phyloP scores from a whole-genome alignment of 331 rosid species.

The Telfairia occidentalis region DNA sequence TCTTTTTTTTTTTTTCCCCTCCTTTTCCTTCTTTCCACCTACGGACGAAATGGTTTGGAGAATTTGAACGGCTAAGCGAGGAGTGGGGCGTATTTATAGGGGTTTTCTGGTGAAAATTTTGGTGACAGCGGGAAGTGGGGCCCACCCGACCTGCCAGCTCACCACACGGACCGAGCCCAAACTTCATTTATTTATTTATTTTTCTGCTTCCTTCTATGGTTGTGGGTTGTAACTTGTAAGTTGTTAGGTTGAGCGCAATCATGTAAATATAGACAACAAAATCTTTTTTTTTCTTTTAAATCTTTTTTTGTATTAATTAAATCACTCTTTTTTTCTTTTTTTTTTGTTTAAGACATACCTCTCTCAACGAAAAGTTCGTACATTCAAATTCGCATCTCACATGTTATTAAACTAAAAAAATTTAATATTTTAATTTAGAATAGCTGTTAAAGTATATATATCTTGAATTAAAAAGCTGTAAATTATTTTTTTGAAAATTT shows the following conservation, averaged over 20 bases:
- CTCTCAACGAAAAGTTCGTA: too few relatives aligned
- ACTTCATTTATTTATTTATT: slow-evolving; percentile 7
- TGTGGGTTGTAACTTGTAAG: slow-evolving; percentile 11
- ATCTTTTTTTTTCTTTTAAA: too few relatives aligned
- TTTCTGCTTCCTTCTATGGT: background rate
- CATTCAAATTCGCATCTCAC: too few relatives aligned
- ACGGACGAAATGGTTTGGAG: background rate
- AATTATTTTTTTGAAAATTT: too few relatives aligned
- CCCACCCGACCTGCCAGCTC: slow-evolving; percentile 1
- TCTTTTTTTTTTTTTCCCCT: background rate
- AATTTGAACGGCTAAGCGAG: slow-evolving; percentile 1
- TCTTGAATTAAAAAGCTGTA: too few relatives aligned
- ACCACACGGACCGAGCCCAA: background rate
- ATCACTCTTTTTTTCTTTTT: too few relatives aligned
- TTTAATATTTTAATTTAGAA: too few relatives aligned
- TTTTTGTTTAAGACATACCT: too few relatives aligned
- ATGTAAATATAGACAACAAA: background rate
- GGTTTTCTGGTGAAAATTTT: background rate
- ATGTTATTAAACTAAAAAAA: too few relatives aligned
- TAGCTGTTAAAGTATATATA: too few relatives aligned
- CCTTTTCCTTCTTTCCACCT: background rate
- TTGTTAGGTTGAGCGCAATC: slow-evolving; percentile 6
- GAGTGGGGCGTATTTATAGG: slow-evolving; percentile 8
- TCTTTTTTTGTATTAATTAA: too few relatives aligned
- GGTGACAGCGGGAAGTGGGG: background rate